Evolutionary conservation across 257 asterid genomes (phyloP), one percentile per base, ranked within the genome.

Genomic region (Catharanthus roseus): DNA sequence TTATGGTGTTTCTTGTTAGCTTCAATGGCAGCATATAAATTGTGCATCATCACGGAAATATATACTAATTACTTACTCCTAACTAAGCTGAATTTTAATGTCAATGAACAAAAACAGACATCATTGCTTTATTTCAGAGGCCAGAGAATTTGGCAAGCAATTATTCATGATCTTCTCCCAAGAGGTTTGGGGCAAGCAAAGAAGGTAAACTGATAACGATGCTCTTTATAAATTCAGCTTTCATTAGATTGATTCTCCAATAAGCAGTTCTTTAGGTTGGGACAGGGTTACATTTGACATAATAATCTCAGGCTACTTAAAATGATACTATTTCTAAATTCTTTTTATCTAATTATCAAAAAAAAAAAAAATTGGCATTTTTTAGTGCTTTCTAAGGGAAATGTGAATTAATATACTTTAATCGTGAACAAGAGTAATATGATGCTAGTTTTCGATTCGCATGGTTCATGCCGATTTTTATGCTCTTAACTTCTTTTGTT

Each of bases 41-140:
- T 49, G 23, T 49, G 24, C 24, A 49, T 49, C 53, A 12, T 1
- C 42, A 38, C 8, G 13, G 53, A 47, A 47, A 4, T 47, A 47
- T 0, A 47, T 47, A 18, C 12, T 49, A 45, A 3, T 1, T 49
- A 49, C 7, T 19, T 49, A 3, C 7, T 18, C 1, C 49, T 23
- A 54, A 38, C 19, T 21, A 1, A 26, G 55, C 34, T 13, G 5
- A 23, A 28, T 19, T 68, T 74, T 72, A 78, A 71, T 70, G 67
- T 72, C 69, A 72, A 75, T 85, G 87, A 79, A 80, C 72, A 73
- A 77, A 11, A 77, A 11, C 96, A 93, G 99, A 89, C 88, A 55
- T 79, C 92, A 50, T 42, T 87, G 79, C 95, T 93, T 68, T 93
- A 86, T 83, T 93, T 93, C 86, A 87, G 97, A 88, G 99, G 99